phyloP scores from a whole-genome alignment of 305 asterid species.

The Solanum hybrid region DNA sequence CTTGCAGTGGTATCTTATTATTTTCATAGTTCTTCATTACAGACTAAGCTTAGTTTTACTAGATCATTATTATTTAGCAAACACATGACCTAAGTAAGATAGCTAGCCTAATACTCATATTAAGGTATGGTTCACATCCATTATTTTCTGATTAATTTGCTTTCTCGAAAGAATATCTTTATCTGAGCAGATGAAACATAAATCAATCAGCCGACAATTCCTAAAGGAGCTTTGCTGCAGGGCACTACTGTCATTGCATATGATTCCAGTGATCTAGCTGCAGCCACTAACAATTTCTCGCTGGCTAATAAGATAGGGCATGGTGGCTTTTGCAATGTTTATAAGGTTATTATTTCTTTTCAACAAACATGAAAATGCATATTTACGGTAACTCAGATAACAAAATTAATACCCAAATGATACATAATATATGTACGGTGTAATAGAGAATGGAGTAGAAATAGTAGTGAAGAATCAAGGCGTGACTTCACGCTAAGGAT shows the following conservation, averaged over 20 bases:
- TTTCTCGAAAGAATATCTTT: background rate
- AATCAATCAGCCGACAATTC: too few relatives aligned
- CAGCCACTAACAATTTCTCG: background rate
- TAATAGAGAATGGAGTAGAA: constrained; percentile 16
- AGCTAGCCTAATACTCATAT: background rate
- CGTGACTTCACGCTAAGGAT: constrained; percentile 21
- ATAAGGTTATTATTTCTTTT: background rate
- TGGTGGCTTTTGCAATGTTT: background rate
- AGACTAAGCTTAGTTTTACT: background rate
- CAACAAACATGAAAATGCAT: background rate
- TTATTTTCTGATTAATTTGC: background rate
- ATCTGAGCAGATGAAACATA: background rate
- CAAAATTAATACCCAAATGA: background rate
- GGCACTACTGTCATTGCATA: background rate
- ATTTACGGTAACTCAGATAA: background rate
- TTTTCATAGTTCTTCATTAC: background rate
- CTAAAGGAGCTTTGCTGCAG: accelerated
- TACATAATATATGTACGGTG: constrained; percentile 25
- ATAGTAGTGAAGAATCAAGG: constrained; percentile 25
- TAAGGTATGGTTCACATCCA: background rate
- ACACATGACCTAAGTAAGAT: background rate
- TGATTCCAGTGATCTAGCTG: too few relatives aligned
- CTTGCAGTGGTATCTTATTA: background rate
- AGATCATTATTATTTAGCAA: too few relatives aligned
- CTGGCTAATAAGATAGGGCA: background rate